Evolutionary conservation across 352 stramenopile species (phyloP).

Genomic region (Phytophthora sp.): DNA sequence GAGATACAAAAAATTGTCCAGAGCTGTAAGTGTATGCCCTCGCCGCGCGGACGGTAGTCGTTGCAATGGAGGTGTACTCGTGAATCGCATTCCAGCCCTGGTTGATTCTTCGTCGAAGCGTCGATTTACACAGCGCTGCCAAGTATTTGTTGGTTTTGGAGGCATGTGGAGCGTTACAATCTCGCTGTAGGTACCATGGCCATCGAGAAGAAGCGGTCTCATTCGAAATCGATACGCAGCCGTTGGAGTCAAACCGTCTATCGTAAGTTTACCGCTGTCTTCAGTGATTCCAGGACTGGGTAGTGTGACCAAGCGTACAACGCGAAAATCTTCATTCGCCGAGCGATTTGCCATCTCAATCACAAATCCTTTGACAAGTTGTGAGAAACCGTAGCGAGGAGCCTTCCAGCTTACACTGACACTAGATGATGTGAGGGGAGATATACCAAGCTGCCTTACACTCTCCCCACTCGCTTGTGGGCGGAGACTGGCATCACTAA

Average conservation of each 20-base stretch:
- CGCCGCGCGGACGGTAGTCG: constrained; percentile 59
- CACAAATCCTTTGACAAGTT: constrained; percentile 51
- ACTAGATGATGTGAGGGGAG: constrained; percentile 36
- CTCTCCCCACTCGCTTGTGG: constrained; percentile 24
- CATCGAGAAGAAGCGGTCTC: constrained; percentile 50
- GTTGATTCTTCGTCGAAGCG: constrained; percentile 40
- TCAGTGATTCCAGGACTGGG: constrained; percentile 4
- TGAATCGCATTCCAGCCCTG: constrained; percentile 36
- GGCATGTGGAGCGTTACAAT: constrained; percentile 42
- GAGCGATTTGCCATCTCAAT: constrained; percentile 70
- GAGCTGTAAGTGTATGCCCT: constrained; percentile 59
- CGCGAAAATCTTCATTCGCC: constrained; percentile 60
- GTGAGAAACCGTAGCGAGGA: constrained; percentile 45
- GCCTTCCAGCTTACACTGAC: constrained; percentile 47
- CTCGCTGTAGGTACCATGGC: constrained; percentile 40
- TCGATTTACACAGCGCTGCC: constrained; percentile 45
- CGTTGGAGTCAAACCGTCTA: constrained; percentile 31
- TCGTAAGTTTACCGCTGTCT: constrained; percentile 17
- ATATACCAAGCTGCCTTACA: constrained; percentile 29
- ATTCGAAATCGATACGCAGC: constrained; percentile 67
- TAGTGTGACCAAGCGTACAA: constrained; percentile 39
- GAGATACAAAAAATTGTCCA: constrained; percentile 62
- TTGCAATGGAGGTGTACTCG: constrained; percentile 34
- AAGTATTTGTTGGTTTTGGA: constrained; percentile 43
- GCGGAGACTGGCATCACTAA: constrained; percentile 18